Evolutionary conservation across 257 asterid genomes (phyloP).

Genomic region (Vinca minor): DNA sequence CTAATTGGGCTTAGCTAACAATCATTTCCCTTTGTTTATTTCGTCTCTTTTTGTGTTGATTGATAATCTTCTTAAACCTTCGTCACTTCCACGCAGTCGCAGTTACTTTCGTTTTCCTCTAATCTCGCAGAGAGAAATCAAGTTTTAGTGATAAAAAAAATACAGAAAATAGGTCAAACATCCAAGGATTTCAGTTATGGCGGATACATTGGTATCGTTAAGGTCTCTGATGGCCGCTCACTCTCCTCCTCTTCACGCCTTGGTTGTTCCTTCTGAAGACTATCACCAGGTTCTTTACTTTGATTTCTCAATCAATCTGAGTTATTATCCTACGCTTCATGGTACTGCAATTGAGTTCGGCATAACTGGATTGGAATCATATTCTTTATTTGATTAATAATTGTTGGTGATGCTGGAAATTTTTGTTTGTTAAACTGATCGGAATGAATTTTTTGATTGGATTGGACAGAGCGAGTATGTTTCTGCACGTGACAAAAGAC

Average conservation of each 20-base stretch:
- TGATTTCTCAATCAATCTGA: no score
- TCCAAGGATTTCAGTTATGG: conserved; percentile 31
- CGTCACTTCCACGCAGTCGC: background rate
- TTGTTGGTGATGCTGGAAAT: background rate
- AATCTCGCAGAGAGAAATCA: no score
- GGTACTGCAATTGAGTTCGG: no score
- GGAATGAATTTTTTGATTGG: background rate
- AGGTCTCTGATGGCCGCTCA: conserved; percentile 76
- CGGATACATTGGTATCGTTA: conserved; percentile 46
- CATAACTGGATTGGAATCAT: background rate
- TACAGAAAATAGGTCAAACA: background rate
- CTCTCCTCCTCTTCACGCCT: conserved; percentile 73
- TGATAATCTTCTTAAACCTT: background rate
- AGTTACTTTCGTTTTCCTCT: background rate
- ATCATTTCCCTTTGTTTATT: no score
- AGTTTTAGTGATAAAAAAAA: no score
- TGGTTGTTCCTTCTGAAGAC: conserved; percentile 89
- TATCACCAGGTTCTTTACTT: conserved; percentile 71
- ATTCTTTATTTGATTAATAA: background rate
- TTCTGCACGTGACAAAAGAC: conserved; percentile 76
- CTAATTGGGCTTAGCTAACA: no score
- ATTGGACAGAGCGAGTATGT: conserved; percentile 86
- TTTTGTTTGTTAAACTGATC: background rate
- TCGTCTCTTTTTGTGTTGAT: no score
- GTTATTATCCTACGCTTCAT: no score